phyloP scores from a whole-genome alignment of 2,329 filamentous ascomycete species.

The Geosmithia putterillii region DNA sequence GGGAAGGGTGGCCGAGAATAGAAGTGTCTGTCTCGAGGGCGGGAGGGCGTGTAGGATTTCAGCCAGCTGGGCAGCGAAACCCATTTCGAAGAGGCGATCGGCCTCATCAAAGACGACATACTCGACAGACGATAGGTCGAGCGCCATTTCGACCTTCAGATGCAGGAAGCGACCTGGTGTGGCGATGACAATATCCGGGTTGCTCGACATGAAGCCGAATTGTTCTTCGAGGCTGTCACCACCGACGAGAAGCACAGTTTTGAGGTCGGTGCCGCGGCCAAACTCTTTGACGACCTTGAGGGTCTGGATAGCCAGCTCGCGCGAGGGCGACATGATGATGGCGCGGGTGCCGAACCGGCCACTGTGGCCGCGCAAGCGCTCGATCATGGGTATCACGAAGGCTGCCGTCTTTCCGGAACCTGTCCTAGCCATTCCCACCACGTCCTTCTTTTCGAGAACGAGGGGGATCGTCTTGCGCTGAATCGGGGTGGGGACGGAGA shows the following conservation, averaged over 20 bases:
- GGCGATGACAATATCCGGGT: constrained; percentile 94
- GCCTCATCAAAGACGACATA: constrained; percentile 98
- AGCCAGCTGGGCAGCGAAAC: constrained; percentile 82
- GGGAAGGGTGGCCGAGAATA: constrained; percentile 92
- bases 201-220: constrained; percentile 82
- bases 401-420: constrained; percentile 97
- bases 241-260: constrained; percentile 81
- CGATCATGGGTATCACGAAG: constrained; percentile 97
- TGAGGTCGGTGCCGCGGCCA: constrained; percentile 78
- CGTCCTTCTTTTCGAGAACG: constrained; percentile 79
- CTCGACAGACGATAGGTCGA: constrained; percentile 80
- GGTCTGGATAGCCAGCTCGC: constrained; percentile 90
- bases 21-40: constrained; percentile 69
- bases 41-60: constrained; percentile 90
- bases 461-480: constrained; percentile 94
- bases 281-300: constrained; percentile 95
- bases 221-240: constrained; percentile 95
- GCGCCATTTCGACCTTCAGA: constrained; percentile 88
- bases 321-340: constrained; percentile 80
- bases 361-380: constrained; percentile 80
- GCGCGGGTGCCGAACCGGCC: constrained; percentile 76
- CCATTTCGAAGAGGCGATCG: constrained; percentile 96
- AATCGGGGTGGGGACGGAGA: constrained; percentile 91
- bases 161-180: constrained; percentile 94
- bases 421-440: constrained; percentile 99